A percentile compares a stretch with the other conserved stretches of the same genome.
Conservation (phyloP, 164 flowering plant species). For the Kalanchoe fedtschenkoi region DNA sequence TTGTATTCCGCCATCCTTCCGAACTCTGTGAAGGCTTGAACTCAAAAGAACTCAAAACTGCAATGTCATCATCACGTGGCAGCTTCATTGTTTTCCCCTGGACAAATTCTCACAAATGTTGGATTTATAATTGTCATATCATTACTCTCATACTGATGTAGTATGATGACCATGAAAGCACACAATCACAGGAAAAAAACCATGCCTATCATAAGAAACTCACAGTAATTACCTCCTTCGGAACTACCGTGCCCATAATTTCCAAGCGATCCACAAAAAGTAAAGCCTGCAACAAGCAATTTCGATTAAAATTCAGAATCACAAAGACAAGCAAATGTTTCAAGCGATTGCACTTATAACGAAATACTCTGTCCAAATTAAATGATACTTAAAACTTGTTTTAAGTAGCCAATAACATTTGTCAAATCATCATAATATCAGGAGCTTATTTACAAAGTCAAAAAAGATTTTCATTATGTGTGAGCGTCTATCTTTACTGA, state of each 20-base stretch:
- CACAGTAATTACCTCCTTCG: conserved; percentile 24
- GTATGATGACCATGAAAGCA: background rate
- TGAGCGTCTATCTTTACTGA: background rate
- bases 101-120: background rate
- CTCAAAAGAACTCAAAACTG: background rate
- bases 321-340: no score
- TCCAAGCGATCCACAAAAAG: conserved; percentile 40
- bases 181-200: background rate
- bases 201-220: background rate
- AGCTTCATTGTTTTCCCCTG: background rate
- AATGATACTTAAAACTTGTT: background rate
- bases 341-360: conserved; percentile 11
- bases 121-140: background rate
- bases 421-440: background rate
- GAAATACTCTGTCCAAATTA: background rate
- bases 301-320: background rate
- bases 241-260: conserved; percentile 23
- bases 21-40: background rate
- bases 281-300: conserved; percentile 29
- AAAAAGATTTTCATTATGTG: no score
- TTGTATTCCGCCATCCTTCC: background rate
- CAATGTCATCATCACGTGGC: background rate
- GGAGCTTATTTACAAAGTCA: no score
- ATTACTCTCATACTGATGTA: background rate
- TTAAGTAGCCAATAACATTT: no score